Conservation (phyloP, 371 early-diverging fungal species). For the Gilbertella persicaria region DNA sequence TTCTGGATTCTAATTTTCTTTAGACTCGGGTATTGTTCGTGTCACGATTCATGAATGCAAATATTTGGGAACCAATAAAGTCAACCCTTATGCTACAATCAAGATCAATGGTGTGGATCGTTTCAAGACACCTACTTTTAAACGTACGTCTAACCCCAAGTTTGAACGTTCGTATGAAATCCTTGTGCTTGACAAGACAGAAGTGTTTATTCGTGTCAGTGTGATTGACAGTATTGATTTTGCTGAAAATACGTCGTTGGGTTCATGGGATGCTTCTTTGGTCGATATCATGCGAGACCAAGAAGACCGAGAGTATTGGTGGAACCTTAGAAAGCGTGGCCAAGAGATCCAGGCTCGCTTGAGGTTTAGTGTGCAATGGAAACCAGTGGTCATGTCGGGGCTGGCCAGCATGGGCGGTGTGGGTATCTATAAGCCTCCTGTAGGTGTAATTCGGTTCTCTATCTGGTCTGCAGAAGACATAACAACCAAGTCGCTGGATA, state of each 20-base stretch:
- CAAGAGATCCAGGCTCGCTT: constrained; percentile 34
- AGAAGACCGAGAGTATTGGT: constrained; percentile 49
- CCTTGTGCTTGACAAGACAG: constrained; percentile 44
- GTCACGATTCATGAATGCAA: constrained; percentile 57
- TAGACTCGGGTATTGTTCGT: constrained; percentile 57
- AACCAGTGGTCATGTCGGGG: constrained; percentile 53
- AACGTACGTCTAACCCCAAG: constrained; percentile 47
- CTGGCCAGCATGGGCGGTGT: constrained; percentile 37
- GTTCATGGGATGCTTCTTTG: constrained; percentile 43
- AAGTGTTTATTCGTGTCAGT: constrained; percentile 36
- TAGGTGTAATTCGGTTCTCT: constrained; percentile 81
- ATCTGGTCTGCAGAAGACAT: constrained; percentile 73
- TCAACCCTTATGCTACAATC: constrained; percentile 50
- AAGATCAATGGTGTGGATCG: constrained; percentile 48
- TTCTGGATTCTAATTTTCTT: no score
- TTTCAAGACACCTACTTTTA: constrained; percentile 42
- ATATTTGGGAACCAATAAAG: constrained; percentile 36
- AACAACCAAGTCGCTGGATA: constrained; percentile 57
- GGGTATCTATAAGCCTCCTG: constrained; percentile 55
- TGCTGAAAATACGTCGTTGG: constrained; percentile 36
- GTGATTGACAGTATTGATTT: constrained; percentile 15
- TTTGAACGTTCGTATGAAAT: constrained; percentile 50
- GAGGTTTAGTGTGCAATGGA: constrained; percentile 58
- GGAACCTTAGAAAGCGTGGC: constrained; percentile 25
- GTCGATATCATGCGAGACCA: constrained; percentile 37